phyloP scores from a whole-genome alignment of 192 early-diverging fungal genomes.

The Ambispora gerdemannii region DNA sequence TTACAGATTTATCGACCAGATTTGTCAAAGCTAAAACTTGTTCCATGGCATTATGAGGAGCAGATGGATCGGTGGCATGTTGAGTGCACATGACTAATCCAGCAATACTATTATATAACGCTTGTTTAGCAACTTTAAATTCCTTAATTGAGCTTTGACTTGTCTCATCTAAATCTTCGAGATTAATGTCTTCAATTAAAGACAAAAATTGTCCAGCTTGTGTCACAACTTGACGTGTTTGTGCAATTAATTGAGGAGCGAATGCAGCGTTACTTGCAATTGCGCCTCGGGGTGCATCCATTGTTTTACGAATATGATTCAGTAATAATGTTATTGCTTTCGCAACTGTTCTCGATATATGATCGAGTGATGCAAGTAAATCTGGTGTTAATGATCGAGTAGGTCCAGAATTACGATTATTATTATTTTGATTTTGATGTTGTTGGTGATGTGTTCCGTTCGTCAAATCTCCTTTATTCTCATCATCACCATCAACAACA shows the following conservation, averaged over 20 bases:
- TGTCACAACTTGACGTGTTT: conserved; percentile 35
- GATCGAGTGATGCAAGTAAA: conserved; percentile 36
- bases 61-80: conserved; percentile 56
- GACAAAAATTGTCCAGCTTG: conserved; percentile 41
- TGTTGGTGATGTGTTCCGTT: no score
- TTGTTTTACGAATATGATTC: conserved; percentile 31
- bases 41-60: conserved; percentile 51
- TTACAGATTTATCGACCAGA: conserved; percentile 53
- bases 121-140: conserved; percentile 60
- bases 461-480: not conserved
- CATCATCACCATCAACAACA: not conserved
- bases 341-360: conserved; percentile 35
- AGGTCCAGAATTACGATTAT: not conserved
- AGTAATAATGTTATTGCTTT: conserved; percentile 33
- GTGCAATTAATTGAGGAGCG: conserved; percentile 37
- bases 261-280: conserved; percentile 20
- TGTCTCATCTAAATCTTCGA: conserved; percentile 31
- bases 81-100: conserved; percentile 57
- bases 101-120: conserved; percentile 63
- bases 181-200: conserved; percentile 34
- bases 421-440: not conserved
- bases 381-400: conserved; percentile 20
- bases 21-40: conserved; percentile 49
- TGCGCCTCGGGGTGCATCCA: conserved; percentile 22
- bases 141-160: conserved; percentile 35